Conservation (phyloP, 176 grass and related monocot genomes). For the Microstegium vimineum region DNA sequence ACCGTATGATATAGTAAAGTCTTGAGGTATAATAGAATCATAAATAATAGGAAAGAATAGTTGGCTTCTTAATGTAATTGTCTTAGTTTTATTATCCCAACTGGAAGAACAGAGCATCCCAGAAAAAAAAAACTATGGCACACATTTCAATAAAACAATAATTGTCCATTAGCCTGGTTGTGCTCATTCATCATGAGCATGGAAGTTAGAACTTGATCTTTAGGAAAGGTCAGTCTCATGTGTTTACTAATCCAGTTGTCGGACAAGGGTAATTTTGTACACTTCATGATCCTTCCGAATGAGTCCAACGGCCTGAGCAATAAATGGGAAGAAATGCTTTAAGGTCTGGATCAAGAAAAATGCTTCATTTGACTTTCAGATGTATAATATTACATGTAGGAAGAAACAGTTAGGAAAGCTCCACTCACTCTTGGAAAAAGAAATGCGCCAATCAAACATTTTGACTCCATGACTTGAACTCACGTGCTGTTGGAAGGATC, state of each 20-base stretch:
- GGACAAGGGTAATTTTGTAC: background rate
- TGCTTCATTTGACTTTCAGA: background rate
- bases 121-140: background rate
- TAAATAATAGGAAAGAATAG: conserved; percentile 34
- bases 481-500: background rate
- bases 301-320: background rate
- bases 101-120: background rate
- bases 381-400: background rate
- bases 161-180: background rate
- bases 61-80: background rate
- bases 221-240: background rate
- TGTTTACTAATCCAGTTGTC: conserved; percentile 16
- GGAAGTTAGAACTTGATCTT: background rate
- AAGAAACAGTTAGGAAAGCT: background rate
- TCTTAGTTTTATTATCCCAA: background rate
- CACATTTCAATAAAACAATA: background rate
- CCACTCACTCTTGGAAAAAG: background rate
- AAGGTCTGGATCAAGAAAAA: background rate
- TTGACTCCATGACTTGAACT: background rate
- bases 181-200: background rate
- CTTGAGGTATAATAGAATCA: conserved; percentile 5
- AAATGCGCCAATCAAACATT: background rate
- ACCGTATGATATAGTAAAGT: conserved; percentile 25
- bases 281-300: background rate
- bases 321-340: background rate